Conservation (phyloP, 2,329 filamentous ascomycete genomes). For the Neofusicoccum umdonicola region DNA sequence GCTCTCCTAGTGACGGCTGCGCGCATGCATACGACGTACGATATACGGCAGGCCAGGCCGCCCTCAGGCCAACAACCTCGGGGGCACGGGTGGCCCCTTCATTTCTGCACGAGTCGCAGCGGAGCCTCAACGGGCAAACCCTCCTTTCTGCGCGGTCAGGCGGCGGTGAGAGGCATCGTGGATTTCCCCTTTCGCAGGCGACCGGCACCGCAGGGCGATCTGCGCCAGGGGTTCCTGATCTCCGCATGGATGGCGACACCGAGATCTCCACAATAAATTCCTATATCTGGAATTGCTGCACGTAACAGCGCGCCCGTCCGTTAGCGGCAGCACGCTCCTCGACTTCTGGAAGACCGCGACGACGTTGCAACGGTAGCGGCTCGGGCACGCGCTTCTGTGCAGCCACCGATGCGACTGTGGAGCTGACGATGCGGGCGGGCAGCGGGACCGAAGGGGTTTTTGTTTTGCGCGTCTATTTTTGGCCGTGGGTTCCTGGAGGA, state of each 20-base stretch:
- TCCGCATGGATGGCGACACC: background rate
- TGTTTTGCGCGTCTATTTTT: background rate
- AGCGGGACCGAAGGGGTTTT: background rate
- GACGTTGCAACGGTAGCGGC: background rate
- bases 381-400: background rate
- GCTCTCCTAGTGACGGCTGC: background rate
- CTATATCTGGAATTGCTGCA: slow-evolving; percentile 2
- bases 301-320: background rate
- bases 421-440: background rate
- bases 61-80: background rate
- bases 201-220: background rate
- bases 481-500: background rate
- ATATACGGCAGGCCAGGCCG: background rate
- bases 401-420: background rate
- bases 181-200: background rate
- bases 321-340: background rate
- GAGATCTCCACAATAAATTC: slow-evolving; percentile 3
- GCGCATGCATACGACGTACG: background rate
- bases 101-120: background rate
- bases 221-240: background rate
- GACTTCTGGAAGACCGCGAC: background rate
- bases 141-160: background rate
- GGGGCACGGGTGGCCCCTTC: background rate
- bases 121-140: background rate
- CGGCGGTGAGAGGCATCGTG: background rate